Evolutionary conservation across 495 filamentous ascomycete species (phyloP).

Genomic region (Niebla homalea): DNA sequence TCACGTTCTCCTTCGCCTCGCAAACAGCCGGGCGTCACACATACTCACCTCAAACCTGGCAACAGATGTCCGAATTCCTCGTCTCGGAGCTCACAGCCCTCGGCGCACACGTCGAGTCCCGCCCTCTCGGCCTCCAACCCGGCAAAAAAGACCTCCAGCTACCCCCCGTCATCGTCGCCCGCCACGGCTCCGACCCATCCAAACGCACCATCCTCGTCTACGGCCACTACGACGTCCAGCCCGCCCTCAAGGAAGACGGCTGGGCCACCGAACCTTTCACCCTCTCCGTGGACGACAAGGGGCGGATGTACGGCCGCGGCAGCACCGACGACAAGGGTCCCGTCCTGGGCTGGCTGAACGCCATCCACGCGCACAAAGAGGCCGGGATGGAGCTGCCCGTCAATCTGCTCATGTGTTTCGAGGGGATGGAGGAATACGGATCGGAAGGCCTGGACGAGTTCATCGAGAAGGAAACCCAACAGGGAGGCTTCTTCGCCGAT

Average conservation of each 20-base stretch:
- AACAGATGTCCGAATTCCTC: conserved; percentile 83
- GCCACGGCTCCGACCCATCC: conserved; percentile 78
- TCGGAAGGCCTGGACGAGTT: conserved; percentile 94
- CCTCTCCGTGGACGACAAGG: conserved; percentile 75
- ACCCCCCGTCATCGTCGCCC: conserved; percentile 79
- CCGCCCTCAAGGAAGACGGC: conserved; percentile 81
- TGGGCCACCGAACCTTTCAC: conserved; percentile 95
- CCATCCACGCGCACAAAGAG: conserved; percentile 92
- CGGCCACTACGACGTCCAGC: conserved; percentile 98
- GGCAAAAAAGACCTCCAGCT: conserved; percentile 80
- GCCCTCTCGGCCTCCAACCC: conserved; percentile 77
- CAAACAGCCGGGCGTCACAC: not conserved
- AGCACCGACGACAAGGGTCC: conserved; percentile 98
- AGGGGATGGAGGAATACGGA: conserved; percentile 99
- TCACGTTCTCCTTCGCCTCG: not conserved
- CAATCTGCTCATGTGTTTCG: conserved; percentile 98
- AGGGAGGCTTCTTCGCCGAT: conserved; percentile 67
- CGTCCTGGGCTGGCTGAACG: conserved; percentile 93
- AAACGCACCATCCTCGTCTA: conserved; percentile 95
- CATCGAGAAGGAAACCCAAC: conserved; percentile 75
- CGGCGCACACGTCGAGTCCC: conserved; percentile 73
- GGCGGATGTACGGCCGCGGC: conserved; percentile 89
- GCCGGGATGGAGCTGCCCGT: conserved; percentile 90
- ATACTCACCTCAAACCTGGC: not conserved
- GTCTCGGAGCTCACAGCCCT: conserved; percentile 66